Evolutionary conservation across 495 filamentous ascomycete genomes (phyloP), one percentile per base, ranked within the genome.

Genomic region (Cenococcum geophilum): DNA sequence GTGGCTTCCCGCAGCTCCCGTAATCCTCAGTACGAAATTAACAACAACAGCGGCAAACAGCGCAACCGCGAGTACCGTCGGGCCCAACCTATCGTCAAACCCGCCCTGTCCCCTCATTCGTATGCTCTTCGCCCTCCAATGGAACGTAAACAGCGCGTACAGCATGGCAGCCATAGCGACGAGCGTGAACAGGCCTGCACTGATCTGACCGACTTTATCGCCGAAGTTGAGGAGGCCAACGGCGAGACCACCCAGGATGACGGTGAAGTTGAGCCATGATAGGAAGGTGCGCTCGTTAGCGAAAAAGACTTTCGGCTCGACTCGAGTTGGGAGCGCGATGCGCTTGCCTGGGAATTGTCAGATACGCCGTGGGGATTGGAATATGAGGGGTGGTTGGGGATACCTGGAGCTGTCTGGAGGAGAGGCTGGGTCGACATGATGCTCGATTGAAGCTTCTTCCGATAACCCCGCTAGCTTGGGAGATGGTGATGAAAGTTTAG

Each of bases 271-370:
- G 67, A 99, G 88, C 95, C 95, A 99, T 71, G 89, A 93, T 69
- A 99, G 85, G 71, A 97, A 99, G 43, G 93, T 99, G 55, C 93
- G 91, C 79, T 99, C 93, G 79, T 97, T 97, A 74, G 93, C 93
- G 81, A 99, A 99, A 85, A 97, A 99, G 77, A 98, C 93, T 76
- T 99, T 99, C 42, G 93, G 93, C 73, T 99, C 93, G 75, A 99
- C 92, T 63, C 93, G 91, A 45, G 91, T 96, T 57, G 93, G 93
- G 63, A 99, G 90, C 63, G 95, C 92, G 73, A 99, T 99, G 66
- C 93, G 91, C 74, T 99, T 99, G 80, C 91, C 91, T 91, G 65
- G n/a, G 49, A 43, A 61, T 22, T 42, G 23, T 62, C 54, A 50
- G 59, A 51, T 51, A 54, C 5, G 23, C 45, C 36, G 52, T n/a